Percentiles rank a stretch among this genome's conserved stretches.
phyloP scores from a whole-genome alignment of 306 rosid species.

The Ziziphus jujuba region DNA sequence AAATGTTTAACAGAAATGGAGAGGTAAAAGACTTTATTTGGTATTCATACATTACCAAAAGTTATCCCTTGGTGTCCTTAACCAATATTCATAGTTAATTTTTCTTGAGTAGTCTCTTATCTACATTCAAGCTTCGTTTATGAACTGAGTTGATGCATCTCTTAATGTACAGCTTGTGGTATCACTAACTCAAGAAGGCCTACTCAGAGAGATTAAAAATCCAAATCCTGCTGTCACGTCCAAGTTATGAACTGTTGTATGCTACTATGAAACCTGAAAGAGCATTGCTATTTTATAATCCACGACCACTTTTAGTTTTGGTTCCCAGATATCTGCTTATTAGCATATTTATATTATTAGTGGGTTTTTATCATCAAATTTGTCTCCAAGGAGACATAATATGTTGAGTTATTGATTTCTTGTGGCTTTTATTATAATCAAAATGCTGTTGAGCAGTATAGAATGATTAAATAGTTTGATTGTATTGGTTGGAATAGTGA shows the following conservation, averaged over 20 bases:
- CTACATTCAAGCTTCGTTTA: not conserved
- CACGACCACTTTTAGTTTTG: no score
- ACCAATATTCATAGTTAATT: not conserved
- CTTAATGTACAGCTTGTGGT: slow-evolving; percentile 45
- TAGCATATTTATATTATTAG: no score
- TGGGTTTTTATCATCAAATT: no score
- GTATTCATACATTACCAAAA: not conserved
- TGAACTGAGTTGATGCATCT: slow-evolving; percentile 17
- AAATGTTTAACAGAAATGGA: slow-evolving; percentile 84
- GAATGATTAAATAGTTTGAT: no score
- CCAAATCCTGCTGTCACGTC: slow-evolving; percentile 39
- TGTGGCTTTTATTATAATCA: no score
- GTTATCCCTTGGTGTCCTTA: slow-evolving; percentile 1
- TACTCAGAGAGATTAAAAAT: slow-evolving; percentile 39
- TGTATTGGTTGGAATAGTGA: no score
- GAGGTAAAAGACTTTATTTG: slow-evolving; percentile 54
- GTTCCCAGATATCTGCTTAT: no score
- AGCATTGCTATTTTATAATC: no score
- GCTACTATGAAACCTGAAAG: no score
- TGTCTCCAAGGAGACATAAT: no score
- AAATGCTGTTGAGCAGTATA: no score
- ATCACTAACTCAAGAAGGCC: slow-evolving; percentile 81
- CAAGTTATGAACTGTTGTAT: slow-evolving; percentile 45
- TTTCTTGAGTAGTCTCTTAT: not conserved
- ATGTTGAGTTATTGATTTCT: no score